phyloP scores from a whole-genome alignment of 352 stramenopile genomes.

The Aphanomyces cochlioides region DNA sequence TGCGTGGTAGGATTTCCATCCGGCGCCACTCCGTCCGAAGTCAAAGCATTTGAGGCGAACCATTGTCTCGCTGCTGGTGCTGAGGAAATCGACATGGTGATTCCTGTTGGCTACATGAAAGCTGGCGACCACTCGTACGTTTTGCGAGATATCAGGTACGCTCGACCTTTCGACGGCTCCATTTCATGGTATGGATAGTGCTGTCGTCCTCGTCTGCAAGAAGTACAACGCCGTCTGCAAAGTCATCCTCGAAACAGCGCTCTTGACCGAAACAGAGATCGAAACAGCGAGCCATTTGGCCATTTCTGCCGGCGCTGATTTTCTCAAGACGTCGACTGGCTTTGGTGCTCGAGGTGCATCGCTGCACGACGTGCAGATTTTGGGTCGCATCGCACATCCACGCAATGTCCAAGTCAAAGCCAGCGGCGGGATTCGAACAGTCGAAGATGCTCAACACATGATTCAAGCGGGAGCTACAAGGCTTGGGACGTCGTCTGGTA shows the following conservation, averaged over 20 bases:
- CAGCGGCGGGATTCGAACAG: slow-evolving; percentile 70
- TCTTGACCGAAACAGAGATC: slow-evolving; percentile 69
- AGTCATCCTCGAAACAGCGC: slow-evolving; percentile 82
- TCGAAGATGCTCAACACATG: slow-evolving; percentile 65
- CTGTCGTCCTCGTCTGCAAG: slow-evolving; percentile 65
- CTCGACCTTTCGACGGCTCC: background rate
- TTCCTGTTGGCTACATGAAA: slow-evolving; percentile 69
- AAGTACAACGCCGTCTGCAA: slow-evolving; percentile 55
- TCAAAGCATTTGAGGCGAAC: slow-evolving; percentile 71
- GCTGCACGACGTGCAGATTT: slow-evolving; percentile 73
- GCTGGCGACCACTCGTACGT: slow-evolving; percentile 70
- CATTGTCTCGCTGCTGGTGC: slow-evolving; percentile 62
- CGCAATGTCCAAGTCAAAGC: slow-evolving; percentile 76
- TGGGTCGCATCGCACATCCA: slow-evolving; percentile 58
- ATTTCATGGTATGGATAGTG: background rate
- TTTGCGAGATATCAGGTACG: slow-evolving; percentile 64
- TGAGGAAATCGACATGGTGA: slow-evolving; percentile 87
- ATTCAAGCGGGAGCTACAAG: slow-evolving; percentile 64
- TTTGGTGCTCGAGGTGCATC: slow-evolving; percentile 78
- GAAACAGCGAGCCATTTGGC: slow-evolving; percentile 62
- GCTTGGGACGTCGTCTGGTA: slow-evolving; percentile 59
- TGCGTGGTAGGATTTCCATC: slow-evolving; percentile 84
- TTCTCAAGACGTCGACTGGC: slow-evolving; percentile 86
- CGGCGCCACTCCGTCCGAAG: slow-evolving; percentile 49
- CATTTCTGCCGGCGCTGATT: slow-evolving; percentile 68